Evolutionary conservation across 176 grass and related monocot species (phyloP).

Genomic region (Hordeum vulgare): DNA sequence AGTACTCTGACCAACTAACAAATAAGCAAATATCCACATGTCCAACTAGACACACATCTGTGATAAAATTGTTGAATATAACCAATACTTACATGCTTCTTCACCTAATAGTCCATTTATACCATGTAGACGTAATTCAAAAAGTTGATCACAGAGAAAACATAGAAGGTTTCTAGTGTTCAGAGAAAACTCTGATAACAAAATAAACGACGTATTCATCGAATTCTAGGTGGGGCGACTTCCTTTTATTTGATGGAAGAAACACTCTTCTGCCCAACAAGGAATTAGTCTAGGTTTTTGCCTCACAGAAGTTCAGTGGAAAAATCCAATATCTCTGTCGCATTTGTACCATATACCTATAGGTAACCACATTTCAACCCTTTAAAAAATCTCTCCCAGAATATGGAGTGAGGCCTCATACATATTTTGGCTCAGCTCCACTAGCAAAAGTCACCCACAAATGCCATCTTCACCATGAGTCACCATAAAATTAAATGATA

Average conservation of each 20-base stretch:
- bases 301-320: not conserved
- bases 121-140: not conserved
- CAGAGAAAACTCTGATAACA: not conserved
- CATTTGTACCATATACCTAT: not conserved
- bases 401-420: not conserved
- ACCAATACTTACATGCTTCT: not conserved
- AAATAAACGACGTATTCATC: not conserved
- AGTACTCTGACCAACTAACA: not conserved
- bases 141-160: not conserved
- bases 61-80: not conserved
- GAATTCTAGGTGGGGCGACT: not conserved
- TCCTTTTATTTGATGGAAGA: not conserved
- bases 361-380: not conserved
- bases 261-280: not conserved
- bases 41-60: not conserved
- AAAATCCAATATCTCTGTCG: not conserved
- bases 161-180: not conserved
- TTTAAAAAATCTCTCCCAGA: not conserved
- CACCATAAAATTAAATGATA: not conserved
- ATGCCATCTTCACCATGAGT: not conserved
- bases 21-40: not conserved
- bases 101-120: not conserved
- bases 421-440: not conserved
- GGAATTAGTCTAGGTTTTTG: not conserved
- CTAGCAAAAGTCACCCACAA: not conserved